These are phyloP conservation scores for Suillus americanus DNA, from an alignment of 768 basidiomycete genomes.

Conservation along the genomic window DNA sequence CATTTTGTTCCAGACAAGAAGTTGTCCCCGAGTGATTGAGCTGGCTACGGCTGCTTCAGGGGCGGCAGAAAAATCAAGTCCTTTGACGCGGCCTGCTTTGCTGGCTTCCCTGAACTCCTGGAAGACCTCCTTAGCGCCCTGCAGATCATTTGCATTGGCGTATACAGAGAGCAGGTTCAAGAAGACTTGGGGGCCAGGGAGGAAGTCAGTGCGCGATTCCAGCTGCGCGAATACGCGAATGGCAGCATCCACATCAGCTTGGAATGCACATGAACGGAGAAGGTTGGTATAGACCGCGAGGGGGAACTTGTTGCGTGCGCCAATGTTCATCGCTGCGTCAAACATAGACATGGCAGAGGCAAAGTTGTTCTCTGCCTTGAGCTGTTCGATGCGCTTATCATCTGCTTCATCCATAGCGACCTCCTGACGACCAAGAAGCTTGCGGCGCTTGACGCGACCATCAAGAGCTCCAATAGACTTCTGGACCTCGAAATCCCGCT, in stretches of 20 bases:
- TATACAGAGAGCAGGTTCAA: constrained; percentile 59
- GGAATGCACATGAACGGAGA: constrained; percentile 59
- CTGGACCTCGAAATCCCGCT: constrained; percentile 67
- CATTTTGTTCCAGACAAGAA: constrained; percentile 73
- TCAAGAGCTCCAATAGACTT: constrained; percentile 43
- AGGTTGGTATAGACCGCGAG: constrained; percentile 49
- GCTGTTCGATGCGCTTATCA: constrained; percentile 38
- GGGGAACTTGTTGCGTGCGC: constrained; percentile 31
- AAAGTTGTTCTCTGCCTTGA: constrained; percentile 70
- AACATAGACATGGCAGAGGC: constrained; percentile 72
- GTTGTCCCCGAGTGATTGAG: constrained; percentile 34
- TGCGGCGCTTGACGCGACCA: constrained; percentile 37
- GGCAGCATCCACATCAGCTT: constrained; percentile 58
- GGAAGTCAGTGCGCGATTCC: constrained; percentile 41
- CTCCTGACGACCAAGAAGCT: constrained; percentile 28
- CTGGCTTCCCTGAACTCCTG: constrained; percentile 51
- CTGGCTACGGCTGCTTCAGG: constrained; percentile 11
- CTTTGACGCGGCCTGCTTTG: constrained; percentile 35
- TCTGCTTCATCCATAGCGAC: constrained; percentile 13
- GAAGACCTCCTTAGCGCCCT: constrained; percentile 60
- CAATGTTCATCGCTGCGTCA: constrained; percentile 47
- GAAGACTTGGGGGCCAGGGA: constrained; percentile 42
- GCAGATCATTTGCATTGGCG: constrained; percentile 47
- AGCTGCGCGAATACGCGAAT: constrained; percentile 64
- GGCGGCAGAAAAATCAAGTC: constrained; percentile 19